Conservation (phyloP, 2,329 filamentous ascomycete species). For the Monilinia fructicola region DNA sequence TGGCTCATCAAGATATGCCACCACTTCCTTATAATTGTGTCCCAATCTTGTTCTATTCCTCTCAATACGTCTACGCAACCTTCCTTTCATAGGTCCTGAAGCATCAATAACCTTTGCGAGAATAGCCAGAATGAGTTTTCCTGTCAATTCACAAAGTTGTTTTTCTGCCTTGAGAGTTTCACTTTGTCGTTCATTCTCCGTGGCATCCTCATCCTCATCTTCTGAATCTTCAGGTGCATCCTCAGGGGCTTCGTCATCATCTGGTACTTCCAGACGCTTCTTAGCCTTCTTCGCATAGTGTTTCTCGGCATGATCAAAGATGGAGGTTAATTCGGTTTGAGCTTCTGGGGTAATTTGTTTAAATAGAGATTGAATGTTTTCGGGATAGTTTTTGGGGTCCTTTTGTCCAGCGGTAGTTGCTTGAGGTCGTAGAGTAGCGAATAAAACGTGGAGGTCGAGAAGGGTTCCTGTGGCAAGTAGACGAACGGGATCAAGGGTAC, state of each 20-base stretch:
- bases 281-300: conserved; percentile 70
- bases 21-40: conserved; percentile 79
- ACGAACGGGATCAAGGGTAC: conserved; percentile 74
- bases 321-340: conserved; percentile 66
- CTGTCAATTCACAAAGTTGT: conserved; percentile 79
- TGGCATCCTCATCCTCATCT: conserved; percentile 54
- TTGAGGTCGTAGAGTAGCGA: conserved; percentile 65
- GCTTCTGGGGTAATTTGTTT: conserved; percentile 65
- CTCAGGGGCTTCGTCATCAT: conserved; percentile 71
- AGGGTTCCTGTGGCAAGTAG: conserved; percentile 72
- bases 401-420: conserved; percentile 43
- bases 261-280: conserved; percentile 61
- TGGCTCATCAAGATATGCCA: conserved; percentile 74
- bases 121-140: conserved; percentile 80
- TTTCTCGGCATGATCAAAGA: conserved; percentile 76
- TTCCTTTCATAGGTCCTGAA: conserved; percentile 57
- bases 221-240: conserved; percentile 64
- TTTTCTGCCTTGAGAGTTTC: conserved; percentile 77
- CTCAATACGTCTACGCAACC: conserved; percentile 68
- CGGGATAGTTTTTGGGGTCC: conserved; percentile 47
- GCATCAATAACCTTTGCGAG: conserved; percentile 72
- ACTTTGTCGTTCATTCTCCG: conserved; percentile 59
- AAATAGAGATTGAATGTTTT: conserved; percentile 61
- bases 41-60: conserved; percentile 81
- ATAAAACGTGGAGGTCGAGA: conserved; percentile 79